Base-by-base conservation (phyloP, 495 filamentous ascomycete species). In the Penicillium riverlandense region DNA sequence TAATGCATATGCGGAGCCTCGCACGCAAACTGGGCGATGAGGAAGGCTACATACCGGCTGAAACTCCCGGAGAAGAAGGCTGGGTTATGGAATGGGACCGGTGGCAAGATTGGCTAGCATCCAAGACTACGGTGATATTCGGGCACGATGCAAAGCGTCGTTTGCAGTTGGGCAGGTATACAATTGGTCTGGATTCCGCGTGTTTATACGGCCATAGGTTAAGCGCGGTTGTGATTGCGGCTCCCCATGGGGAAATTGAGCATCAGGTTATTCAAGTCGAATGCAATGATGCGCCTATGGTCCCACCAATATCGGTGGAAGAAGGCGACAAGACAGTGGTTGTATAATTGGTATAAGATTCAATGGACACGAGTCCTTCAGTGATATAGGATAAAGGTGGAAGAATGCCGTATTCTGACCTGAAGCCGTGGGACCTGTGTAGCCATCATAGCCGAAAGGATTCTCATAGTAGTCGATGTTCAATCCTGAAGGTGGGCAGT, bases 1-100 rank as follows among this genome's bases (percentile, higher is more conserved):
- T 84, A 11, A 96, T 97, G 90, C 90, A 85, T 53, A 95, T 98
- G 89, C 80, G 87, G 38, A 87, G 79, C 4, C 80, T 96, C 36
- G 76, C 57, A 51, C 76, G 32, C 61, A 78, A 14, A 79, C 77
- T 3, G 1, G 39, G 27, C 1, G 35, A 48, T 8, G 37, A 37
- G 8, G 15, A 41, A 16, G 13, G 6, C 13, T 42, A 54, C 1
- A 41, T 7, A 14, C 37, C 57, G 8, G 35, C 41, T n/a, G 50
- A 54, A 30, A 16, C 4, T 11, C 27, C 38, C 14, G 50, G 50
- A 22, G 54, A 57, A 32, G 54, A 60, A 47, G 31, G 57, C 22
- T 60, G 57, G 57, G 36, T 40, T 39, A 15, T 22, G 10, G 42
- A 52, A 46, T 60, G 57, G 57, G 51, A 60, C 73, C 78, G 39